Conservation (phyloP, 2,329 filamentous ascomycete species). For the Xylariaceae sp. region DNA sequence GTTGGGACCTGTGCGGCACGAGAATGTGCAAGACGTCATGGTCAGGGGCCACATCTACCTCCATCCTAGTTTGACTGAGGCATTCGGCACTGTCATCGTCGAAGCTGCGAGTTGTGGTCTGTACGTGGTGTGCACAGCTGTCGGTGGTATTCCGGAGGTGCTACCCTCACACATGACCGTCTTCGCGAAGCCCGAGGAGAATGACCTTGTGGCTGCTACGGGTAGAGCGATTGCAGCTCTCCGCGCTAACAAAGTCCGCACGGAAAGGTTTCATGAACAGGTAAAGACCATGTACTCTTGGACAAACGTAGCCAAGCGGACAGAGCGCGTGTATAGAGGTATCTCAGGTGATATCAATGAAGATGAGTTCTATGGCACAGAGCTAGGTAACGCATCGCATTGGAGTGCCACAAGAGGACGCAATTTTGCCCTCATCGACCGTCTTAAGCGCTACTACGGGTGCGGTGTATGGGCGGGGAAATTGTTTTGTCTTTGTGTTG, state of each 20-base stretch:
- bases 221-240: conserved; percentile 87
- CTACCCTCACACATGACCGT: conserved; percentile 96
- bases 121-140: conserved; percentile 95
- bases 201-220: conserved; percentile 89
- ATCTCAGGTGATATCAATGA: conserved; percentile 87
- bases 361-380: conserved; percentile 86
- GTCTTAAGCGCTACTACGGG: conserved; percentile 94
- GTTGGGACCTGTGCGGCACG: conserved; percentile 89
- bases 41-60: conserved; percentile 95
- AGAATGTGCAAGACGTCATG: conserved; percentile 98
- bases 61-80: conserved; percentile 92
- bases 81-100: conserved; percentile 97
- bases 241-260: conserved; percentile 83
- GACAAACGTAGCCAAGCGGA: conserved; percentile 92
- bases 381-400: conserved; percentile 63
- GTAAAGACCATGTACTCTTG: conserved; percentile 99
- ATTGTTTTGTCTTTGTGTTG: conserved; percentile 90
- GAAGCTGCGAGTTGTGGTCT: conserved; percentile 95
- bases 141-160: conserved; percentile 96
- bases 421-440: conserved; percentile 91
- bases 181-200: conserved; percentile 95
- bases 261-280: conserved; percentile 94
- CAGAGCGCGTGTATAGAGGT: conserved; percentile 93
- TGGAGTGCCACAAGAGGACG: conserved; percentile 75
- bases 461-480: conserved; percentile 99